Evolutionary conservation across 2,329 filamentous ascomycete species (phyloP), one percentile per base, ranked within the genome.

Genomic region (Xylaria sp.): DNA sequence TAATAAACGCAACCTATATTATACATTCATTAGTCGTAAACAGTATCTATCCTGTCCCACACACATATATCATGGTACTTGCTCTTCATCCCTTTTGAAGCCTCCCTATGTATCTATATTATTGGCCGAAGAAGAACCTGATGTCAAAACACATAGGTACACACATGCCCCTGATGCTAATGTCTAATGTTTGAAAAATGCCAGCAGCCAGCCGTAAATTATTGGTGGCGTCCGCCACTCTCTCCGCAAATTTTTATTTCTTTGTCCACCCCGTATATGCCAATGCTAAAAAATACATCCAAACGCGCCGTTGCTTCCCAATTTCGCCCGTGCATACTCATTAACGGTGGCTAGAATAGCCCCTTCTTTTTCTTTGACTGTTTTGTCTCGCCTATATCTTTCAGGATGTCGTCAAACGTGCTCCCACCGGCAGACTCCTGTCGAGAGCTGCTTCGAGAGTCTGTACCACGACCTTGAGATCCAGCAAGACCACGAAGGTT

Each of bases 401-500:
- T 77, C 17, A 78, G 58, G 55, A 78, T 78, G 42, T 78, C 76
- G 27, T 78, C 77, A 66, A 78, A 78, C 2, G 77, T 78, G 61
- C 76, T 77, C 20, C 74, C 75, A 7, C 75, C 73, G 0, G 71
- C 69, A 1, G 74, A 71, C 5, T 66, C 75, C 53, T 78, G 75
- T 33, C 71, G 68, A 7, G 73, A 75, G 44, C 70, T 70, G 33
- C 76, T 75, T 59, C 73, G 69, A 3, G 73, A 75, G 49, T 71
- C 68, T 15, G 57, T 44, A 2, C 56, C 65, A n/a, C 71, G 60
- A 1, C 63, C 69, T 31, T 73, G 69, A 42, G 72, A 67, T 31
- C 63, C 68, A 27, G 65, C 60, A n/a, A 74, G 66, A 36, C 66
- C 73, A 39, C 72, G 65, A 15, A 77, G 50, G 56, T 78, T 77